A percentile compares a stretch with the other conserved stretches of the same genome.
phyloP scores from a whole-genome alignment of 352 stramenopile species.

The Globisporangium perplexum region DNA sequence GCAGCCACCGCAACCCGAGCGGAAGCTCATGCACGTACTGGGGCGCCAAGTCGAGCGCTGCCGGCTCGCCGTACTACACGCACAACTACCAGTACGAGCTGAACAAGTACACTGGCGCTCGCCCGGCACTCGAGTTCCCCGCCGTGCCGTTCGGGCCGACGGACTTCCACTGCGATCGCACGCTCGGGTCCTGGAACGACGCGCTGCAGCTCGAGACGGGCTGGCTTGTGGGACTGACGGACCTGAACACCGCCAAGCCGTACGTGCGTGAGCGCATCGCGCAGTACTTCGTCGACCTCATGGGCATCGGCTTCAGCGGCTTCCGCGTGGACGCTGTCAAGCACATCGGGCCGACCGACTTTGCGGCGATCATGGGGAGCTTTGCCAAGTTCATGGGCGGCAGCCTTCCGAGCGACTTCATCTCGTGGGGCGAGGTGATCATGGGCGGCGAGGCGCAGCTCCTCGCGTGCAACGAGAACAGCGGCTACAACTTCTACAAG shows the following conservation, averaged over 20 bases:
- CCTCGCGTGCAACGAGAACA: conserved; percentile 47
- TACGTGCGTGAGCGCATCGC: conserved; percentile 60
- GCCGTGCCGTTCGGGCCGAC: conserved; percentile 48
- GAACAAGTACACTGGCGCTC: conserved; percentile 38
- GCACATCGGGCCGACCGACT: conserved; percentile 50
- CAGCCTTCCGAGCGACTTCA: conserved; percentile 47
- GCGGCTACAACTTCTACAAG: conserved; percentile 61
- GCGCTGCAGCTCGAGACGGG: conserved; percentile 27
- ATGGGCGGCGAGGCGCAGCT: conserved; percentile 28
- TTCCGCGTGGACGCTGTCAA: conserved; percentile 65
- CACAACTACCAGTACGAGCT: conserved; percentile 29
- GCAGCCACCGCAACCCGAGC: conserved; percentile 18
- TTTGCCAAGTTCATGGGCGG: conserved; percentile 57
- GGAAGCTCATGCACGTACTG: conserved; percentile 23
- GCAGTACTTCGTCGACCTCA: conserved; percentile 64
- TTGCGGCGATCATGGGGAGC: conserved; percentile 39
- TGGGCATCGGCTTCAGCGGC: conserved; percentile 63
- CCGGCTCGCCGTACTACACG: conserved; percentile 42
- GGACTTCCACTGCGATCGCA: conserved; percentile 62
- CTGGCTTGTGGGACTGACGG: conserved; percentile 37
- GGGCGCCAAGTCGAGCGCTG: conserved; percentile 29
- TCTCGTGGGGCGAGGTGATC: conserved; percentile 55
- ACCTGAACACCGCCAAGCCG: conserved; percentile 55
- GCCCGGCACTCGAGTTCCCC: conserved; percentile 46
- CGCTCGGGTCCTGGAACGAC: conserved; percentile 32